A percentile compares a stretch with the other conserved stretches of the same genome.
These are phyloP conservation scores for Rhodotorula sp. DNA, from an alignment of 1,284 basidiomycete genomes.

Conservation along the genomic window DNA sequence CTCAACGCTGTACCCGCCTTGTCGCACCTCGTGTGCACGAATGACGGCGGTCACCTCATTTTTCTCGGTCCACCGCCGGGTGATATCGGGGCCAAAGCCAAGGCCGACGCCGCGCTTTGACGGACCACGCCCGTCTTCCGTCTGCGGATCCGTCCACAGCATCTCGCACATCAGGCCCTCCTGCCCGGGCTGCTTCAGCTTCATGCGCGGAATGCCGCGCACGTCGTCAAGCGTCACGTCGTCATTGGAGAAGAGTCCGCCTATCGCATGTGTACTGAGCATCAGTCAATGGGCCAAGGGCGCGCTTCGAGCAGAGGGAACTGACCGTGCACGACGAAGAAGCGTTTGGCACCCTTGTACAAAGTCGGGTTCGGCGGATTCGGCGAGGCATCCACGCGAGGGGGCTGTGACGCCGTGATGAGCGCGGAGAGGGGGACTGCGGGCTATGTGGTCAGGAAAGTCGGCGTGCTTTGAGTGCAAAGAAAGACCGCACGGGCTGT, in stretches of 20 bases:
- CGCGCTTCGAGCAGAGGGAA: not conserved
- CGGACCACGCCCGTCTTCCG: conserved; percentile 83
- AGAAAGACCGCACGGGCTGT: conserved; percentile 67
- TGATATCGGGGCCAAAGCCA: conserved; percentile 84
- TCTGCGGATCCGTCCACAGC: conserved; percentile 89
- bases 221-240: conserved; percentile 91
- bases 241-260: conserved; percentile 93
- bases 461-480: too few relatives aligned
- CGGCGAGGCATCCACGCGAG: conserved; percentile 52
- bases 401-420: conserved; percentile 69
- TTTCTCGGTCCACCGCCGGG: conserved; percentile 43
- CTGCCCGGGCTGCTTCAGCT: conserved; percentile 84
- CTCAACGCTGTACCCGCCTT: conserved; percentile 81
- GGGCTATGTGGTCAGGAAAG: not conserved
- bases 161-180: conserved; percentile 79
- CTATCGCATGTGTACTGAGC: not conserved
- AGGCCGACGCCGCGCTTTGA: conserved; percentile 97
- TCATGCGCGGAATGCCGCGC: conserved; percentile 76
- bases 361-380: conserved; percentile 62
- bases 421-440: conserved; percentile 88
- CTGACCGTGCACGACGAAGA: conserved; percentile 83
- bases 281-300: not conserved
- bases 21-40: conserved; percentile 95
- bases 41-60: conserved; percentile 65
- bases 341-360: conserved; percentile 80